Evolutionary conservation across 73 alveolate genomes (phyloP), one percentile per base, ranked within the genome.

Genomic region (Tetrahymena elliotti): DNA sequence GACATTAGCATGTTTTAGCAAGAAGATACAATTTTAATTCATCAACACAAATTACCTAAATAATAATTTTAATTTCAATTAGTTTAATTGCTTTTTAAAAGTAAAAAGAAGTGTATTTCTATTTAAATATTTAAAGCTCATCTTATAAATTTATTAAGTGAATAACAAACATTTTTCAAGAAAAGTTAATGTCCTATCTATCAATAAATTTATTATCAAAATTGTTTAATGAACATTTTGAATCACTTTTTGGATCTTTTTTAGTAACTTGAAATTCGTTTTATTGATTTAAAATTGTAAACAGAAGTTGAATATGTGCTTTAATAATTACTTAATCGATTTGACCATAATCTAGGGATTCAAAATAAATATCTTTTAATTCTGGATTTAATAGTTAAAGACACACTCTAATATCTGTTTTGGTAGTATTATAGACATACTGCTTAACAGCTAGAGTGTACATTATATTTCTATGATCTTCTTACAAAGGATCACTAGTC

Each of bases 1-100:
- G 99, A 88, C 99, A 98, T 36, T 98, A 93, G 68, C 99, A 98
- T 34, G 98, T 96, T 96, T 98, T 98, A 27, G 99, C 99, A 68
- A 98, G 97, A 84, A 98, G 94, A 94, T 98, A 98, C 4, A 98
- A 96, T 95, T 98, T 98, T 34, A 98, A 96, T 95, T 98, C 99
- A 95, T 98, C 99, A 8, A 98, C 98, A 94, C 99, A 98, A 31
- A 98, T 94, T 12, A 98, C 88, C 88, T 68, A 97, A 93, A 97
- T 97, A 94, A 97, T 97, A 22, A 53, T 95, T 36, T 83, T 95
- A 11, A 96, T 7, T 36, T 93, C 47, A 35, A 68, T 52, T 31
- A 84, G 27, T 40, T 82, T 54, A 40, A 40, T 40, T 10, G n/a
- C n/a, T n/a, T n/a, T n/a, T n/a, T n/a, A n/a, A n/a, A n/a, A n/a